Evolutionary conservation across 2,329 filamentous ascomycete species (phyloP).

Genomic region (Penicillium occitanis): DNA sequence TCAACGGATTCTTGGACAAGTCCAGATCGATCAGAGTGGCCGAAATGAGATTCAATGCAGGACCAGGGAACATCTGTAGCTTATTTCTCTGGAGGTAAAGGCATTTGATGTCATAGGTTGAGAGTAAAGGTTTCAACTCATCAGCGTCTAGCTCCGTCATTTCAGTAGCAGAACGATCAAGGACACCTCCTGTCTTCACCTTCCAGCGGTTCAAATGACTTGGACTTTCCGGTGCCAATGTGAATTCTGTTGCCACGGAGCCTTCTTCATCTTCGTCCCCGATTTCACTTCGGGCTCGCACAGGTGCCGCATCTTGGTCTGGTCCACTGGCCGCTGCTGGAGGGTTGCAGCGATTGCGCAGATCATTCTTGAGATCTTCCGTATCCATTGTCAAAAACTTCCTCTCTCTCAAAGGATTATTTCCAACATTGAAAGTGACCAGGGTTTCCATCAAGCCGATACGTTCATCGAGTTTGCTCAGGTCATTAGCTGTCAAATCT

Average conservation of each 20-base stretch:
- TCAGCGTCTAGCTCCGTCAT: constrained; percentile 55
- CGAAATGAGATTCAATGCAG: constrained; percentile 68
- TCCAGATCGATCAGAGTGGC: constrained; percentile 70
- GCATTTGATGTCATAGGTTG: constrained; percentile 51
- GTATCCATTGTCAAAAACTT: constrained; percentile 79
- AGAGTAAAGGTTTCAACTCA: constrained; percentile 47
- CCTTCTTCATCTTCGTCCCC: constrained; percentile 36
- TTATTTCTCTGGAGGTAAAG: constrained; percentile 76
- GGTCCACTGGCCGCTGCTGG: neutral
- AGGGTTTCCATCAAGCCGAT: constrained; percentile 78
- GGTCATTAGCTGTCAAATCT: constrained; percentile 83
- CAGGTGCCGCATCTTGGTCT: neutral
- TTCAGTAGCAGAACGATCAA: constrained; percentile 70
- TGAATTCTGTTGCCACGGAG: constrained; percentile 43
- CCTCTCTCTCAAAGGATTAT: constrained; percentile 88
- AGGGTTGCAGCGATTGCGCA: constrained; percentile 64
- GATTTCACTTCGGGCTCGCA: constrained; percentile 3
- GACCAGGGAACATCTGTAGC: constrained; percentile 66
- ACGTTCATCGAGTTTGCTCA: constrained; percentile 71
- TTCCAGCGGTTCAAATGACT: constrained; percentile 36
- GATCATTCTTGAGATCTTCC: constrained; percentile 73
- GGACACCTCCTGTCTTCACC: constrained; percentile 46
- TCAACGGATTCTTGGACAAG: constrained; percentile 71
- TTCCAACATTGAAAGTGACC: constrained; percentile 71
- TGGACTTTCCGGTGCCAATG: constrained; percentile 47